Base-by-base conservation (phyloP, 2,329 filamentous ascomycete genomes). In the Chaetomium sp. region DNA sequence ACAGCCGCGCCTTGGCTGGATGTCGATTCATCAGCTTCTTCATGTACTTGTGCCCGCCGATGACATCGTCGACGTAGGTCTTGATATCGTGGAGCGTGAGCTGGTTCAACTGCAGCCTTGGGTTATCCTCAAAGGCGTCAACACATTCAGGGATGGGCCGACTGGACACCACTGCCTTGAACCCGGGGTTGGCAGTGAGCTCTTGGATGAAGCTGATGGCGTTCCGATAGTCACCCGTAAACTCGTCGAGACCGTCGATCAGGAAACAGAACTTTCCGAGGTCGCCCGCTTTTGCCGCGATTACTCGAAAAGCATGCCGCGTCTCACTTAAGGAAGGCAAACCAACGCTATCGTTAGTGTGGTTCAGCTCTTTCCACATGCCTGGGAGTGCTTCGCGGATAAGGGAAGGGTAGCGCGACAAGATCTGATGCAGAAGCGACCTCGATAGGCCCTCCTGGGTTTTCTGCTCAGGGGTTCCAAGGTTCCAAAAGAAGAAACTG, bases 401-500 rank as follows among this genome's bases (percentile, higher is more conserved):
- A 4, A 71, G 47, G 2, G 63, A 50, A 0, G 69, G 67, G 16
- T 69, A 62, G 0, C 55, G 57, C 3, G 62, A 58, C 10, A 73
- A 35, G 1, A 73, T 58, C 8, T 71, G 65, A 25, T 67, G 63
- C 4, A 74, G 57, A 16, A 74, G 57, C 6, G 67, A 62, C 16
- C 70, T 64, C 1, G 68, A 53, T 2, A 73, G 65, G 0, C 71
- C 71, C 2, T 60, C 59, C 2, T 71, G 56, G 9, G 64, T 70
- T 27, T 67, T 70, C 47, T 74, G 72, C 2, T 55, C 53, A 8
- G 62, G 45, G 4, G 49, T 64, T 6, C 72, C 72, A 27, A 65
- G 68, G 27, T 62, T 67, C 70, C 68, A 72, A 51, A 74, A 74
- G 64, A 72, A 74, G 3, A 67, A 65, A 0, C 64, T 67, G 5